Conservation (phyloP, 202 grass and related monocot genomes). For the Saccharum hybrid region DNA sequence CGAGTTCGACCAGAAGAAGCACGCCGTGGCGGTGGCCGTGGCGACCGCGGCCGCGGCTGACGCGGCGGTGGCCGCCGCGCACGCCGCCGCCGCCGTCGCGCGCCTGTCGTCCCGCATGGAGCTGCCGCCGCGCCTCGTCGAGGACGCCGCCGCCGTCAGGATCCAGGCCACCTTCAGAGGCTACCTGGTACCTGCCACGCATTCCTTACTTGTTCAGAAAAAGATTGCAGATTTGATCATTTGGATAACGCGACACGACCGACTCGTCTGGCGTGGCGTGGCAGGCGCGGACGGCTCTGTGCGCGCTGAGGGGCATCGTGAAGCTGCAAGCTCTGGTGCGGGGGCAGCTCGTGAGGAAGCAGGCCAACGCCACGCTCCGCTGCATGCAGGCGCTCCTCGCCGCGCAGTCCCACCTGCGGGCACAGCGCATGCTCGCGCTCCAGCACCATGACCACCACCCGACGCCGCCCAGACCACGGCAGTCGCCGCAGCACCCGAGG, state of each 20-base stretch:
- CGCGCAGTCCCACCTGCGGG: slow-evolving; percentile 72
- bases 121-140: slow-evolving; percentile 29
- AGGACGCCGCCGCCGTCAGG: slow-evolving; percentile 64
- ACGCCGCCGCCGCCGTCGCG: too few relatives aligned
- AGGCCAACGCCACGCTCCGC: slow-evolving; percentile 74
- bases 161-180: slow-evolving; percentile 86
- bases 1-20: slow-evolving; percentile 60
- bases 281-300: slow-evolving; percentile 87
- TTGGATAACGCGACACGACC: not conserved
- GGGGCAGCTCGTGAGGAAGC: slow-evolving; percentile 84
- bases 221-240: not conserved
- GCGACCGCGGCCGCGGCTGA: too few relatives aligned
- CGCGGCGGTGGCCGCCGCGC: too few relatives aligned
- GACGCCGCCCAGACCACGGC: slow-evolving; percentile 43
- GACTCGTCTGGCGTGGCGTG: not conserved
- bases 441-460: slow-evolving; percentile 32
- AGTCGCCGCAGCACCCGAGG: slow-evolving; percentile 59
- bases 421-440: slow-evolving; percentile 61
- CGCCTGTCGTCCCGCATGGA: too few relatives aligned
- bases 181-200: slow-evolving; percentile 60
- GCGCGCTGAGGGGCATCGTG: slow-evolving; percentile 87
- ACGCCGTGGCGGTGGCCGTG: slow-evolving; percentile 56
- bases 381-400: slow-evolving; percentile 83
- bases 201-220: not conserved
- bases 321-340: slow-evolving; percentile 90